Percentiles rank a stretch among this genome's conserved stretches.
phyloP scores from a whole-genome alignment of 257 asterid species.

The Solanum bulbocastanum region DNA sequence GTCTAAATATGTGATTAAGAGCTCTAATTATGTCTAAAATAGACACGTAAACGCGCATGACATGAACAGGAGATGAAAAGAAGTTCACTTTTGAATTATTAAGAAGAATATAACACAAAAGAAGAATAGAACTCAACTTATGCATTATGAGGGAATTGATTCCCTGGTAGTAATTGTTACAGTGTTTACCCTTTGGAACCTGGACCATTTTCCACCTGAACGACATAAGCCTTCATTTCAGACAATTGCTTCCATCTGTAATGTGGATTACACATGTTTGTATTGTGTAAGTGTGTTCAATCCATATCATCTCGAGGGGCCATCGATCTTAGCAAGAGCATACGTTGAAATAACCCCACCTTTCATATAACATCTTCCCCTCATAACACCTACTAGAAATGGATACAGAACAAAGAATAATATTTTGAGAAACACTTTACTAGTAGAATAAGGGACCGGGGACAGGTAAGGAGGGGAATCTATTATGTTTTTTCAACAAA shows the following conservation, averaged over 20 bases:
- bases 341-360: constrained; percentile 9
- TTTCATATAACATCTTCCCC: constrained; percentile 34
- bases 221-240: background rate
- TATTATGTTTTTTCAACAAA: constrained; percentile 4
- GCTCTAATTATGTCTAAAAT: background rate
- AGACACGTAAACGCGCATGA: background rate
- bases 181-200: background rate
- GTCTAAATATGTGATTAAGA: background rate
- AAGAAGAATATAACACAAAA: background rate
- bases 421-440: constrained; percentile 9
- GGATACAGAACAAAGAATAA: constrained; percentile 49
- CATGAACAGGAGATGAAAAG: background rate
- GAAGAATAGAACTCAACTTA: background rate
- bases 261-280: background rate
- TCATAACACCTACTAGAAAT: constrained; percentile 36
- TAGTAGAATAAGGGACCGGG: constrained; percentile 35
- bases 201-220: background rate
- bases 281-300: background rate
- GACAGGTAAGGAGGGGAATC: constrained; percentile 23
- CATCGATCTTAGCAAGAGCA: background rate
- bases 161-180: background rate
- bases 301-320: background rate
- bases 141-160: background rate
- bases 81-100: background rate
- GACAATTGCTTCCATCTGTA: background rate